Base-by-base conservation (phyloP, 2,329 filamentous ascomycete species). In the Colletotrichum liriopes region DNA sequence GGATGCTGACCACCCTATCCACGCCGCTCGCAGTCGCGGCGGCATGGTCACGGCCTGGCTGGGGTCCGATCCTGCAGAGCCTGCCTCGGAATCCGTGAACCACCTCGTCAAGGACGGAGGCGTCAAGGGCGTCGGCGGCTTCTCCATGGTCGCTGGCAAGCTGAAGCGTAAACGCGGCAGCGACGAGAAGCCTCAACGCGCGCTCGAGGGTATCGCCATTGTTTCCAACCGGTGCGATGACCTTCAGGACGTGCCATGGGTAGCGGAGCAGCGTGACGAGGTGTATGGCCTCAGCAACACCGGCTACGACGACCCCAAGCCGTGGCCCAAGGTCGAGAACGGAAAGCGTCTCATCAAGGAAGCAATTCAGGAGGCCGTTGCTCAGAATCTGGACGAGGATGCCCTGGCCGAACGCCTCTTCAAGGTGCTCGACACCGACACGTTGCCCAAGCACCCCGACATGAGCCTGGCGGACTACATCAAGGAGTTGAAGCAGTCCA, bases 101-200 rank as follows among this genome's bases (percentile, higher is more conserved):
- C 82, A 83, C 12, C 82, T 91, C 75, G 84, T 91, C 60, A 83
- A 85, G 51, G 85, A 86, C 37, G 83, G 84, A 29, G 85, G 88
- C 12, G 86, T 91, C 29, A 88, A 88, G 76, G 90, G 89, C 61
- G 89, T 92, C 20, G 91, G 91, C 8, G 91, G 91, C 0, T 93
- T 93, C 78, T 91, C 89, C 32, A 86, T 93, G 77, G 84, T 92
- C n/a, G 92, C 90, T 73, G 90, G 89, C 11, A 91, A 90, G 76
- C 82, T 93, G 75, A 81, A 79, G 58, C 84, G 83, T 55, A 71
- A 72, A 62, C 71, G 68, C 69, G 71, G 56, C 65, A 72, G 18
- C 64, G 35, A 69, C 9, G 61, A 59, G 49, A 39, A 41, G 45
- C 41, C 73, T 54, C 32, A 66, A 73, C 65, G 39, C 43, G 73